Percentiles rank a stretch among this genome's conserved stretches.
These are phyloP conservation scores for Pseudopediastrum boryanum DNA, from an alignment of 139 green algal genomes.

Conservation along the genomic window DNA sequence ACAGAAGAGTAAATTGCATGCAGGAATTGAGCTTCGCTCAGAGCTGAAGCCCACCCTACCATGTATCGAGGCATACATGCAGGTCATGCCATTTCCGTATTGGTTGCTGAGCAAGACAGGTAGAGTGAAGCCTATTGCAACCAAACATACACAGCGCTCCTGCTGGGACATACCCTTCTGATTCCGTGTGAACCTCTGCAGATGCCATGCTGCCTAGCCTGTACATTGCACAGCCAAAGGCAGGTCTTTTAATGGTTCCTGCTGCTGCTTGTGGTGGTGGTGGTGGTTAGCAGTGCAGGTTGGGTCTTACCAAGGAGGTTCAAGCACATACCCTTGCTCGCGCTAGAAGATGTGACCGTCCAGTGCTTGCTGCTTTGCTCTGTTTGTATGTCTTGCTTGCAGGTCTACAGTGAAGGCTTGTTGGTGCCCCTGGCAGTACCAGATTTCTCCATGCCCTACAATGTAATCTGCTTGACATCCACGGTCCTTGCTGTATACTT, in stretches of 20 bases:
- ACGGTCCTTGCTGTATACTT: slow-evolving; percentile 86
- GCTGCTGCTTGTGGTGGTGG: neutral
- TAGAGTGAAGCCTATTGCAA: too few relatives aligned
- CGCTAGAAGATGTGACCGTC: neutral
- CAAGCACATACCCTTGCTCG: neutral
- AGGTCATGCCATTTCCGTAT: too few relatives aligned
- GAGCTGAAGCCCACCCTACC: too few relatives aligned
- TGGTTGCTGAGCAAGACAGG: too few relatives aligned
- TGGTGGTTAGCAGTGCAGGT: neutral
- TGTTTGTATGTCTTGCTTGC: too few relatives aligned
- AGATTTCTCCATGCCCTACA: slow-evolving; percentile 97
- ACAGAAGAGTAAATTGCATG: too few relatives aligned
- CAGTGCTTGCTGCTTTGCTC: neutral
- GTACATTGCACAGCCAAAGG: neutral
- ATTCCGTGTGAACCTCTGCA: too few relatives aligned
- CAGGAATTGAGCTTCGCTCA: too few relatives aligned
- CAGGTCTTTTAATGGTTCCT: neutral
- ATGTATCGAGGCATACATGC: too few relatives aligned
- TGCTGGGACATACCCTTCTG: too few relatives aligned
- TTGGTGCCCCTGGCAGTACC: slow-evolving; percentile 82
- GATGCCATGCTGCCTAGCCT: neutral
- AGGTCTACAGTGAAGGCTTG: slow-evolving; percentile 55
- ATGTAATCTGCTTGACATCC: slow-evolving; percentile 88
- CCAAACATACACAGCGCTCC: too few relatives aligned
- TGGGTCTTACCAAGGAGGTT: neutral